Base-by-base conservation (phyloP, 2,329 filamentous ascomycete genomes). In the Sclerotinia trifoliorum region DNA sequence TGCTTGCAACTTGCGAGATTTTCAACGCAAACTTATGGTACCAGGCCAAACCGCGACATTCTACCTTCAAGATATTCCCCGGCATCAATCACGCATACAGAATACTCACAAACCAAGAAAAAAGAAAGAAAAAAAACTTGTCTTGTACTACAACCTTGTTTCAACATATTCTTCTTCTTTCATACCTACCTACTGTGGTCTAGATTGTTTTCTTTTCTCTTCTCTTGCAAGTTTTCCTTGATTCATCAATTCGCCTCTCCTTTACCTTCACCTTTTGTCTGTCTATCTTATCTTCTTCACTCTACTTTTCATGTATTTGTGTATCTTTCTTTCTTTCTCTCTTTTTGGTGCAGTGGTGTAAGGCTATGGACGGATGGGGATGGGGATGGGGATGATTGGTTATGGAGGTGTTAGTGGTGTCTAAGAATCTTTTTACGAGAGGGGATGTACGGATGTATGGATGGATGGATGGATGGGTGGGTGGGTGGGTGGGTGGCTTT, bases 101-200 rank as follows among this genome's bases (percentile, higher is more conserved):
- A 17, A 62, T 24, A 11, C n/a, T 48, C 49, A 51, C 60, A 51
- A 62, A 51, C 46, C 24, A 39, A 17, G 49, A 35, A 24, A 62
- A n/a, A 39, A 24, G 6, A 49, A 17, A 62, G 35, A 19, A 62
- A 24, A 39, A 24, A n/a, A 35, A 4, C 15, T 5, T 24, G 13
- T 49, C 21, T 17, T 62, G 58, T 62, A 62, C 21, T 29, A 62
- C 29, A 62, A 49, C 29, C 46, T 39, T 51, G 46, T 62, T 51
- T 62, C 29, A 62, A 39, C 10, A 39, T 6, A 15, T 13, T 51
- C 5, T 13, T 21, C 29, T 35, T 62, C 46, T 51, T 39, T 5
- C 29, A 32, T 32, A 32, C 46, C 35, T 62, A 62, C 15, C 60
- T 46, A 39, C 35, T 24, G n/a, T 51, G 60, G 35, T 39, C 21